phyloP scores from a whole-genome alignment of 768 basidiomycete genomes.

The Coprinopsis marcescibilis region DNA sequence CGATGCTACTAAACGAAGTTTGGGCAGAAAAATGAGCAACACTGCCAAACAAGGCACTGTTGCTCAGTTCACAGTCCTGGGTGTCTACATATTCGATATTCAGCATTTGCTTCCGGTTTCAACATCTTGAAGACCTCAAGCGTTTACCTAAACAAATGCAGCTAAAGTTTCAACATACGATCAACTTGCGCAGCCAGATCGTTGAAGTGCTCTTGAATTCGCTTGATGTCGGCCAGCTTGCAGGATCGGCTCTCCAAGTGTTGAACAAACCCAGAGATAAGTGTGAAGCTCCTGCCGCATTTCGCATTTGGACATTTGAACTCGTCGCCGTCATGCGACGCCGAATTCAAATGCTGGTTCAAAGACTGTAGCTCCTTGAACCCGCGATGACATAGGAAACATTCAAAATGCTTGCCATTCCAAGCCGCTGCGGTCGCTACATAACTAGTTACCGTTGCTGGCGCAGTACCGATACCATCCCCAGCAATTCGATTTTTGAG shows the following conservation, averaged over 20 bases:
- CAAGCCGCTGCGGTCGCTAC: slow-evolving; percentile 30
- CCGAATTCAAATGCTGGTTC: slow-evolving; percentile 32
- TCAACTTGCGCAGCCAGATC: slow-evolving; percentile 25
- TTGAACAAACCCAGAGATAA: slow-evolving; percentile 36
- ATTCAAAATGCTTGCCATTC: slow-evolving; percentile 36
- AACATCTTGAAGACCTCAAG: not conserved
- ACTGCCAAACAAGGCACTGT: too few relatives aligned
- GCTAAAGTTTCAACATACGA: slow-evolving; percentile 11
- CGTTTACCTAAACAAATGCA: not conserved
- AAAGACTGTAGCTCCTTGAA: slow-evolving; percentile 26
- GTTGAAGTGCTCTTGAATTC: slow-evolving; percentile 23
- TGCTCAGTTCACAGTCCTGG: too few relatives aligned
- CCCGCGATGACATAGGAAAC: slow-evolving; percentile 32
- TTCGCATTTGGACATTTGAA: slow-evolving; percentile 34
- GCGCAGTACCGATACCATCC: not conserved
- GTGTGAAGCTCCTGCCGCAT: slow-evolving; percentile 29
- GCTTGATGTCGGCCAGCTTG: slow-evolving; percentile 25
- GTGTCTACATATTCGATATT: too few relatives aligned
- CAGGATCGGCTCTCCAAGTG: slow-evolving; percentile 39
- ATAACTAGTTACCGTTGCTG: slow-evolving; percentile 17
- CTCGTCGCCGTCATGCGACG: slow-evolving; percentile 32
- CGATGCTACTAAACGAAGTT: too few relatives aligned
- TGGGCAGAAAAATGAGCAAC: too few relatives aligned
- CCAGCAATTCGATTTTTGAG: slow-evolving; percentile 24
- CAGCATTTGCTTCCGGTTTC: not conserved